These are phyloP conservation scores for Alternaria metachromatica DNA, from an alignment of 2,329 filamentous ascomycete species.

Conservation along the genomic window DNA sequence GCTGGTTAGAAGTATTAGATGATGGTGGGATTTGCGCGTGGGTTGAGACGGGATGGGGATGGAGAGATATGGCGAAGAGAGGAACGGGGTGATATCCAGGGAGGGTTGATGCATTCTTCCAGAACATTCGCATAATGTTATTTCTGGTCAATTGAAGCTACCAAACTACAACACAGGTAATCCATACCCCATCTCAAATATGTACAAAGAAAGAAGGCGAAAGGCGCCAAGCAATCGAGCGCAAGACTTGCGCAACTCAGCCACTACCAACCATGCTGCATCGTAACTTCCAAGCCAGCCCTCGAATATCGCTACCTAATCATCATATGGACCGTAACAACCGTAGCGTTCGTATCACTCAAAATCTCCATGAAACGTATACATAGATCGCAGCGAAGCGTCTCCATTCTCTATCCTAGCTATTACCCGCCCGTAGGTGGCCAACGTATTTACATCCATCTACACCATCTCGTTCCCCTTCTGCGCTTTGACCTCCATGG, in stretches of 20 bases:
- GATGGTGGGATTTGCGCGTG: constrained; percentile 16
- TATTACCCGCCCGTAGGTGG: background rate
- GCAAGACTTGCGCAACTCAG: background rate
- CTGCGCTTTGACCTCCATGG: constrained; percentile 19
- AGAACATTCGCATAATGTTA: background rate
- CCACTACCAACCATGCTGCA: background rate
- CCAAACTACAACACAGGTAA: background rate
- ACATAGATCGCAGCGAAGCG: constrained; percentile 4
- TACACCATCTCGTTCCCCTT: constrained; percentile 9
- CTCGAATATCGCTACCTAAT: background rate
- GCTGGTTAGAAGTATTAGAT: constrained; percentile 54
- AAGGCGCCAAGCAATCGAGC: background rate
- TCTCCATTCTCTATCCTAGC: constrained; percentile 3
- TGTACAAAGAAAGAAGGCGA: background rate
- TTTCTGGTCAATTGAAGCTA: background rate
- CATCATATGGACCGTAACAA: background rate
- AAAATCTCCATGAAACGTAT: background rate
- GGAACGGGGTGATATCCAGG: background rate
- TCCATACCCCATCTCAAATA: background rate
- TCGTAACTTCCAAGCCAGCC: background rate
- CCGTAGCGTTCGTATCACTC: background rate
- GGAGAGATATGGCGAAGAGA: background rate
- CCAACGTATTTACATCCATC: background rate
- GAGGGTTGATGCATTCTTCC: background rate
- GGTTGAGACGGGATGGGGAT: background rate